Percentiles rank a stretch among this genome's conserved stretches.
Conservation (phyloP, 805 yeast genomes). For the Wickerhamomyces pijperi region DNA sequence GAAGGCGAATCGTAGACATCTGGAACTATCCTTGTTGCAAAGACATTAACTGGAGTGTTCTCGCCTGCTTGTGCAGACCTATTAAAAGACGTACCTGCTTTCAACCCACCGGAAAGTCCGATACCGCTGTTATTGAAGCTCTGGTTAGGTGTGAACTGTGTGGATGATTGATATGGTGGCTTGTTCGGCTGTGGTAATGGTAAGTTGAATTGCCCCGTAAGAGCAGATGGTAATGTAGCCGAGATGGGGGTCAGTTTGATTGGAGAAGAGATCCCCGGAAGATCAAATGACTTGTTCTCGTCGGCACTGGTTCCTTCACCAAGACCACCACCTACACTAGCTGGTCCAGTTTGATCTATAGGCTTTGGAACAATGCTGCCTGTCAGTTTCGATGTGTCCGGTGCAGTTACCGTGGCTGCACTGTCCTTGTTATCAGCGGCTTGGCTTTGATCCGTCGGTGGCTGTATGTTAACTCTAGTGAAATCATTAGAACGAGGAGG, state of each 20-base stretch:
- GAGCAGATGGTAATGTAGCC: constrained; percentile 22
- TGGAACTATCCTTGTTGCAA: constrained; percentile 60
- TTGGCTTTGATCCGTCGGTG: constrained; percentile 5
- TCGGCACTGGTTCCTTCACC: neutral
- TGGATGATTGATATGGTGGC: neutral
- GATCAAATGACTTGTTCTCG: no score
- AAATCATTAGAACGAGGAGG: neutral
- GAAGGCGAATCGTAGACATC: constrained; percentile 77
- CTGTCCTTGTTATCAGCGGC: constrained; percentile 9
- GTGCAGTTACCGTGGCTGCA: constrained; percentile 3
- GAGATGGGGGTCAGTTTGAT: constrained; percentile 20
- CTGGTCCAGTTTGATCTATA: neutral
- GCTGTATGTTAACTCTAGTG: neutral
- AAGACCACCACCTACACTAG: neutral
- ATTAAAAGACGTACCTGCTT: neutral
- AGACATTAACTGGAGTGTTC: constrained; percentile 57
- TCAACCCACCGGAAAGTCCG: neutral
- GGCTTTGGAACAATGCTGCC: neutral
- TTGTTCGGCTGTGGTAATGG: constrained; percentile 23
- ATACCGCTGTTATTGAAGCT: constrained; percentile 5
- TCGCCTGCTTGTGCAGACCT: constrained; percentile 30
- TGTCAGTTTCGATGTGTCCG: constrained; percentile 9
- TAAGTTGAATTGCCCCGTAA: constrained; percentile 13
- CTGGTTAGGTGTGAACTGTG: neutral
- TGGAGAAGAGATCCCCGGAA: constrained; percentile 3